phyloP scores from a whole-genome alignment of 345 rosid genomes.

The Pistacia integerrima region DNA sequence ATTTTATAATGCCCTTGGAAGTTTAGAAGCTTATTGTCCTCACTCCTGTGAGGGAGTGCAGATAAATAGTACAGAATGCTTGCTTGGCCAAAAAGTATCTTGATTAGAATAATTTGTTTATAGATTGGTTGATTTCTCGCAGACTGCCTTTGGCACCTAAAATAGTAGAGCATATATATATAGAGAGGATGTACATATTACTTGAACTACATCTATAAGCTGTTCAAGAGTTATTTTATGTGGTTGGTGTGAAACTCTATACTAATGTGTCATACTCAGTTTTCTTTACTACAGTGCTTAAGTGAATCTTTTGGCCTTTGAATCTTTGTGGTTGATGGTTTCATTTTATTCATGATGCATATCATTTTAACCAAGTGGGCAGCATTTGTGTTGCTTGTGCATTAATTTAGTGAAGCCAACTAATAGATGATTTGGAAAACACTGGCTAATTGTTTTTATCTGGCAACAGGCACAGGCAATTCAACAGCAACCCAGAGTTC shows the following conservation, averaged over 20 bases:
- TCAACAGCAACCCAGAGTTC: constrained; percentile 53
- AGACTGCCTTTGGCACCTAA: not conserved
- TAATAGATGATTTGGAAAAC: constrained; percentile 5
- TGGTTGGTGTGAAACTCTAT: too few species aligned
- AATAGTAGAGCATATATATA: too few species aligned
- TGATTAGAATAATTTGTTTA: not conserved
- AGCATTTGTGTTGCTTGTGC: not conserved
- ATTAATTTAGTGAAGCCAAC: not conserved
- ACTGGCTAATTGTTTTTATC: constrained; percentile 18
- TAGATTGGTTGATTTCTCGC: not conserved
- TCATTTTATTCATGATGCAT: not conserved
- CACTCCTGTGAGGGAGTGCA: too few species aligned
- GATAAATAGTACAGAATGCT: too few species aligned
- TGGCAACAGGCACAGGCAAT: constrained; percentile 47
- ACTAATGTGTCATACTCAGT: too few species aligned
- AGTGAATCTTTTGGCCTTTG: not conserved
- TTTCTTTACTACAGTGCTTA: too few species aligned
- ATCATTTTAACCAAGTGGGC: not conserved
- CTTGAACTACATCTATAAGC: too few species aligned
- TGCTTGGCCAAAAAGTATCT: not conserved
- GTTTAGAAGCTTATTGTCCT: not conserved
- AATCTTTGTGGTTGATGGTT: not conserved
- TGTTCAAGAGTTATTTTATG: too few species aligned
- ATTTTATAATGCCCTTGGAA: not conserved
- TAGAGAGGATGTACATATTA: too few species aligned